phyloP scores from a whole-genome alignment of 805 yeast genomes.

The Kuraishia borneana region DNA sequence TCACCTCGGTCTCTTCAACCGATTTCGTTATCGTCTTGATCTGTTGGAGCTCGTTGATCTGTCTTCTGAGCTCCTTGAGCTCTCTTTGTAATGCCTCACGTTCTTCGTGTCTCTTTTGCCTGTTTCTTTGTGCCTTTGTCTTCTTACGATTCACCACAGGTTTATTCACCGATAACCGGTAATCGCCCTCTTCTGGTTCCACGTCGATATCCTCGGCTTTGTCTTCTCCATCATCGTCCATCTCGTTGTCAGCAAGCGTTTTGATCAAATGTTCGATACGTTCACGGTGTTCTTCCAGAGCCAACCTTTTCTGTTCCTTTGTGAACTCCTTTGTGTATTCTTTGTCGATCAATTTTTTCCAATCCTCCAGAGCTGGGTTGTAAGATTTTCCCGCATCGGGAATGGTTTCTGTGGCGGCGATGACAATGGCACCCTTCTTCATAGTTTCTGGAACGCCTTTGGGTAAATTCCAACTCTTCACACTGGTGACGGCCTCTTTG shows the following conservation, averaged over 20 bases:
- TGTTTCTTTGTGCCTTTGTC: slow-evolving; percentile 70
- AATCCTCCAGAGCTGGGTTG: slow-evolving; percentile 76
- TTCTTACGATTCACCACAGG: slow-evolving; percentile 61
- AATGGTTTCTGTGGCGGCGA: slow-evolving; percentile 35
- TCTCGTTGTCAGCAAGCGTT: slow-evolving; percentile 48
- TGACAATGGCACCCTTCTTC: slow-evolving; percentile 36
- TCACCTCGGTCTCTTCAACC: slow-evolving; percentile 3
- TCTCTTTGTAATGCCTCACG: slow-evolving; percentile 42
- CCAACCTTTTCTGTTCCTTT: slow-evolving; percentile 52
- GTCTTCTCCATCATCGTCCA: slow-evolving; percentile 25
- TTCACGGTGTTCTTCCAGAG: slow-evolving; percentile 50
- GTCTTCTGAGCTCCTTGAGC: slow-evolving; percentile 43
- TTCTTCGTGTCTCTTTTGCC: slow-evolving; percentile 50
- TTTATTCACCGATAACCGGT: slow-evolving; percentile 56
- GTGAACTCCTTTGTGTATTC: slow-evolving; percentile 60
- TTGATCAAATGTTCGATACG: slow-evolving; percentile 57
- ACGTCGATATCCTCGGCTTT: slow-evolving; percentile 25
- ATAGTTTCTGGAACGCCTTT: slow-evolving; percentile 45
- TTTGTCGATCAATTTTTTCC: slow-evolving; percentile 60
- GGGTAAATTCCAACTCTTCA: slow-evolving; percentile 37
- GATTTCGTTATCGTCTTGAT: slow-evolving; percentile 30
- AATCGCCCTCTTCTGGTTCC: slow-evolving; percentile 18
- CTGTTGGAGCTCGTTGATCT: slow-evolving; percentile 46
- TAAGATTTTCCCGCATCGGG: slow-evolving; percentile 89
- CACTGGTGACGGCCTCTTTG: slow-evolving; percentile 26